Evolutionary conservation across 2,329 filamentous ascomycete genomes (phyloP).

Genomic region (Penicillium glabrum): DNA sequence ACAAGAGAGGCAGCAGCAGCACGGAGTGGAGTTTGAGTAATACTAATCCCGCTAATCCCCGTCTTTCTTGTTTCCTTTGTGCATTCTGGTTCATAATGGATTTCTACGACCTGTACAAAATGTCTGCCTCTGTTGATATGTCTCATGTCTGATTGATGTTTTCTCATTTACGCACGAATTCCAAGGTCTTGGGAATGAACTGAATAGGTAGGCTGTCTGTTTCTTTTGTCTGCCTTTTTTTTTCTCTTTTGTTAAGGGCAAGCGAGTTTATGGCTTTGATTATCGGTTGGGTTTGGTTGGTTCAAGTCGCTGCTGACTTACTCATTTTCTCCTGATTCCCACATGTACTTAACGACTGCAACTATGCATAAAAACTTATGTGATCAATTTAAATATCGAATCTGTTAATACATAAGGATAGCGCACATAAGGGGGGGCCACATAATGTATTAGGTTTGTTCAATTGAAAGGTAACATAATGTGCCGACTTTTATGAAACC

Average conservation of each 20-base stretch:
- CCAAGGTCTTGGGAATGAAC: constrained; percentile 5
- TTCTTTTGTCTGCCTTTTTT: neutral
- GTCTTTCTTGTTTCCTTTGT: constrained; percentile 1
- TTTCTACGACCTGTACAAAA: constrained; percentile 19
- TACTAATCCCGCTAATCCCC: neutral
- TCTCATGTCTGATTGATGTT: constrained; percentile 9
- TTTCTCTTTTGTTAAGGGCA: constrained; percentile 7
- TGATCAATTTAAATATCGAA: neutral
- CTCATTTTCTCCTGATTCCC: neutral
- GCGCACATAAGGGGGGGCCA: neutral
- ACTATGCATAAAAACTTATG: neutral
- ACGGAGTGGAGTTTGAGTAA: constrained; percentile 52
- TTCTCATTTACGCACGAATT: constrained; percentile 4
- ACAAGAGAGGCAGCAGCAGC: constrained; percentile 45
- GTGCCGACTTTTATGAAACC: too few species aligned
- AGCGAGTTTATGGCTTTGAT: constrained; percentile 15
- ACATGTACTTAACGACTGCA: neutral
- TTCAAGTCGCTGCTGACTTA: neutral
- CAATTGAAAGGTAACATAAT: neutral
- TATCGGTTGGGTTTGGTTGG: neutral
- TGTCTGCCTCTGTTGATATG: constrained; percentile 15
- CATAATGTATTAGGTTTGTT: too few species aligned
- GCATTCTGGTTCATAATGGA: constrained; percentile 6
- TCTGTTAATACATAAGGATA: neutral
- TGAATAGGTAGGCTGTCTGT: neutral